Base-by-base conservation (phyloP, 805 yeast species). In the Vanderwaltozyma yarrowii region DNA sequence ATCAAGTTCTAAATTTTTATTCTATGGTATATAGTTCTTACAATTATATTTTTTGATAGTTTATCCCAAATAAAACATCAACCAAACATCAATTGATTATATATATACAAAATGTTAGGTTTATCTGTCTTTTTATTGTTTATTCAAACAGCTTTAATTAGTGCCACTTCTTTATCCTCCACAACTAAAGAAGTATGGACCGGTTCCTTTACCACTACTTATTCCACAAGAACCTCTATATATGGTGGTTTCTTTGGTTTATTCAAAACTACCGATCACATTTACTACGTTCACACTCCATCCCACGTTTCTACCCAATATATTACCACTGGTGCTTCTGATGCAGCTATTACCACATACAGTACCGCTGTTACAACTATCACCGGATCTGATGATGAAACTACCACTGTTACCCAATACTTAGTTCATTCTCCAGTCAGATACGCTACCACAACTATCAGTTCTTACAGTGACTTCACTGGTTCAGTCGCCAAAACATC, bases 371-470 rank as follows among this genome's bases (percentile, higher is more conserved):
- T 15, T 30, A 30, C 37, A 21, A 35, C 40, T n/a, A 35, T 20
- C 26, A 16, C 35, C 11, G 45, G 42, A 5, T 5, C 39, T 12
- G 36, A 46, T 14, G 43, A 40, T 18, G 30, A 26, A 3, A 35
- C 19, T 18, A 40, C 47, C 18, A 17, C 32, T 5, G 30, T 26
- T 18, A 40, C 46, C 13, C 27, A 18, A 27, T 41, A 37, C 36
- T 35, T 29, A 28, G 36, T 45, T 2, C 43, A 36, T 18, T 35
- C 45, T 4, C 48, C 48, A 33, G 37, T 29, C 12, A 29, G 32
- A 35, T 17, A 30, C 15, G 16, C 45, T 28, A 13, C 40, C 2
- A 33, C 43, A 9, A 36, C 37, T 36, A 32, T 36, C 25, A 37
- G 32, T 14, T 14, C 23, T 23, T 33, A 29, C 16, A 17, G 25